These are phyloP conservation scores for Pseudoturritis turrita DNA, from an alignment of 345 rosid species.

Conservation along the genomic window DNA sequence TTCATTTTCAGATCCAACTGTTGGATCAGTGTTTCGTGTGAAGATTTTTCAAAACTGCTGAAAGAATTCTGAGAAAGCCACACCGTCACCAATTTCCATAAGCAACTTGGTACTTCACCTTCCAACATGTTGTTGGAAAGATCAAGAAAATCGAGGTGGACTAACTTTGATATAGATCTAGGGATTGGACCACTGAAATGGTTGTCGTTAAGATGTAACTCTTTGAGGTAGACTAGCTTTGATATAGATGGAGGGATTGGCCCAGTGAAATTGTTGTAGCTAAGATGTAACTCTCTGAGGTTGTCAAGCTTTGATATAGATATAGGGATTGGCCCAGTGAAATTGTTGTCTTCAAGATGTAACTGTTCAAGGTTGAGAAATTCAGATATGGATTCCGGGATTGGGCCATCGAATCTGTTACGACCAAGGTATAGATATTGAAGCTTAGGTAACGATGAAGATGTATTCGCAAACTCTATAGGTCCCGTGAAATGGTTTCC, in stretches of 20 bases:
- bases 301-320: neutral
- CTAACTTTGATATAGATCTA: neutral
- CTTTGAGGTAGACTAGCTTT: no score
- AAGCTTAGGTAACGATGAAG: neutral
- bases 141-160: neutral
- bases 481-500: neutral
- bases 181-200: neutral
- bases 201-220: neutral
- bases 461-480: neutral
- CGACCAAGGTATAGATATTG: neutral
- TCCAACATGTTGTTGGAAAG: slow-evolving; percentile 1
- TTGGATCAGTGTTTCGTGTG: neutral
- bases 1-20: slow-evolving; percentile 2
- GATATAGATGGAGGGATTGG: no score
- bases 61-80: neutral
- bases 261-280: neutral
- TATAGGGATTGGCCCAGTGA: neutral
- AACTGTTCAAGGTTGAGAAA: neutral
- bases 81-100: neutral
- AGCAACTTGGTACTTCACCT: neutral
- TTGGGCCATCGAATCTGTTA: neutral
- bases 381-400: neutral
- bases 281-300: neutral
- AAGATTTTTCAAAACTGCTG: neutral
- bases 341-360: neutral